These are phyloP conservation scores for Talaromyces sp. DNA, from an alignment of 2,329 filamentous ascomycete genomes.

Conservation along the genomic window DNA sequence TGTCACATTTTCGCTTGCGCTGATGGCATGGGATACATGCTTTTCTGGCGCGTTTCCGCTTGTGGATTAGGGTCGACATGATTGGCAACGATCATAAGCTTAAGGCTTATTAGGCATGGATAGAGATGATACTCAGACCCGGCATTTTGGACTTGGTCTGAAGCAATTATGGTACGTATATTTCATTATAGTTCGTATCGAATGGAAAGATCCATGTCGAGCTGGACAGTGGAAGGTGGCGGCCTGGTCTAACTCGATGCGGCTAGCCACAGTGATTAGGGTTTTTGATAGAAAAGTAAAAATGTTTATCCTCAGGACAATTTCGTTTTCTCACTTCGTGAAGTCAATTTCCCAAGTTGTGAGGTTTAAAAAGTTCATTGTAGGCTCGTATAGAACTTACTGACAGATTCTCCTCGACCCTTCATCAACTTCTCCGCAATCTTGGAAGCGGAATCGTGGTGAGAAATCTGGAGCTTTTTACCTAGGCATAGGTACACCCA, in stretches of 20 bases:
- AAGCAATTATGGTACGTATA: no score
- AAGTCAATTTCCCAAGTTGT: background rate
- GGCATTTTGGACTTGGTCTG: background rate
- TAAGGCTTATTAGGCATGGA: background rate
- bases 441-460: background rate
- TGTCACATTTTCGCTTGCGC: conserved; percentile 35
- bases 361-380: background rate
- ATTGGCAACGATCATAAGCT: background rate
- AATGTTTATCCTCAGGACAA: background rate
- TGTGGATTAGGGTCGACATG: conserved; percentile 24
- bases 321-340: background rate
- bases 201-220: background rate
- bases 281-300: background rate
- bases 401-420: background rate
- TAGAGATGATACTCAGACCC: no score
- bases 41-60: conserved; percentile 31
- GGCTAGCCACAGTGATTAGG: background rate
- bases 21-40: conserved; percentile 33
- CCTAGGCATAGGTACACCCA: background rate
- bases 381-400: background rate
- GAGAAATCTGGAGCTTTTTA: background rate
- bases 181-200: background rate
- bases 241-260: background rate
- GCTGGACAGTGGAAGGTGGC: background rate
- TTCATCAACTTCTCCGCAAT: background rate